These are phyloP conservation scores for Penicillium expansum DNA, from an alignment of 2,329 filamentous ascomycete species.

Conservation along the genomic window DNA sequence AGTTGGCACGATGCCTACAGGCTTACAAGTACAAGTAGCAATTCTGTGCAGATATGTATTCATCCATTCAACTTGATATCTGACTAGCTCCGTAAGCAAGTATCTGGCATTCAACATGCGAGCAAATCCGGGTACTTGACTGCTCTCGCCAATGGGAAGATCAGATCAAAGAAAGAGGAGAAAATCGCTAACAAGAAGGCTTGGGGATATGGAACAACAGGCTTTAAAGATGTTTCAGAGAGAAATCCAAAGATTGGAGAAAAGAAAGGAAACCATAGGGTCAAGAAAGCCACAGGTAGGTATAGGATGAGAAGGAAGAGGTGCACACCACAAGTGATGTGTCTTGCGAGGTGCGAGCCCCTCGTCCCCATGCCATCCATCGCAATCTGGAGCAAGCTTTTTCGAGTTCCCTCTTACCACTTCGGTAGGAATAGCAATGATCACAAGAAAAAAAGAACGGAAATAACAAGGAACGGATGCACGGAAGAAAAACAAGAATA, in stretches of 20 bases:
- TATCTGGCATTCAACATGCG: background rate
- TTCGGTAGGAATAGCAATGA: background rate
- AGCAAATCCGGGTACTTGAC: background rate
- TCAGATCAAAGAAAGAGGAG: conserved; percentile 2
- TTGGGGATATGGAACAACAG: conserved; percentile 25
- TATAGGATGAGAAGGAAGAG: background rate
- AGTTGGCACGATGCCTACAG: background rate
- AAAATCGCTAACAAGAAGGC: conserved; percentile 13
- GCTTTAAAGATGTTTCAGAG: conserved; percentile 8
- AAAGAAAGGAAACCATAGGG: conserved; percentile 1
- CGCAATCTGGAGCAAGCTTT: conserved; percentile 1
- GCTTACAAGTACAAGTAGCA: background rate
- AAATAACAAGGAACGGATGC: conserved; percentile 18
- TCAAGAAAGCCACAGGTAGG: background rate
- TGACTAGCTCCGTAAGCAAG: background rate
- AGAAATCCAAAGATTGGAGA: conserved; percentile 1
- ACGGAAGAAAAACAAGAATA: conserved; percentile 4
- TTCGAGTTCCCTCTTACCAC: background rate
- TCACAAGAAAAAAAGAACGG: conserved; percentile 12
- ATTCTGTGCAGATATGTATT: background rate
- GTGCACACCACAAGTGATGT: background rate
- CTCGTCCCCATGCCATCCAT: background rate
- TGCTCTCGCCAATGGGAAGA: background rate
- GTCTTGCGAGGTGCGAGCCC: background rate
- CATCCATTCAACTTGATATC: conserved; percentile 2